Evolutionary conservation across 805 yeast species (phyloP).

Genomic region (Ogataea kodamae): DNA sequence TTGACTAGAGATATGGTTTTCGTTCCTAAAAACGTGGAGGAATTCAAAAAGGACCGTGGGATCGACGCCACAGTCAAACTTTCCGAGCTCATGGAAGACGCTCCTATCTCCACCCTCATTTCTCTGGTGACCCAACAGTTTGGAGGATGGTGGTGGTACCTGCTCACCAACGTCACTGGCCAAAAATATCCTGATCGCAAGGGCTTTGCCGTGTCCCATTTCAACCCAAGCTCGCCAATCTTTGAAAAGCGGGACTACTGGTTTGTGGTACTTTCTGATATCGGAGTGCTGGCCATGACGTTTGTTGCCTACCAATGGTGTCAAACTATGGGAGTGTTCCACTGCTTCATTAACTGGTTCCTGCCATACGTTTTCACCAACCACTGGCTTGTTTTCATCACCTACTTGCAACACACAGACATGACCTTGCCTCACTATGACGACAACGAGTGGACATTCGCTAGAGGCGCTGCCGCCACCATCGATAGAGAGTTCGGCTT

Average conservation of each 20-base stretch:
- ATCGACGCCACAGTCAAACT: constrained; percentile 28
- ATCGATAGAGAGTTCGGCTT: constrained; percentile 82
- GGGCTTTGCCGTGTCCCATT: constrained; percentile 57
- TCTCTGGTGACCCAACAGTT: constrained; percentile 63
- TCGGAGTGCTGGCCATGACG: constrained; percentile 59
- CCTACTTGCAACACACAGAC: constrained; percentile 82
- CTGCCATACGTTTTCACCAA: constrained; percentile 76
- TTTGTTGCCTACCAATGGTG: constrained; percentile 57
- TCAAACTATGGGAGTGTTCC: constrained; percentile 58
- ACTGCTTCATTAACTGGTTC: constrained; percentile 64
- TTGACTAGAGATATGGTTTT: constrained; percentile 80
- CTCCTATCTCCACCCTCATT: constrained; percentile 64
- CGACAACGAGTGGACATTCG: constrained; percentile 73
- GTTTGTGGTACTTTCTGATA: constrained; percentile 67
- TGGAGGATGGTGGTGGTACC: constrained; percentile 72
- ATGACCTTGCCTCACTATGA: constrained; percentile 78
- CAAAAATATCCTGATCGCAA: constrained; percentile 52
- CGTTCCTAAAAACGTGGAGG: constrained; percentile 66
- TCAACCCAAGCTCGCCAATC: constrained; percentile 67
- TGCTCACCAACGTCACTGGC: constrained; percentile 72
- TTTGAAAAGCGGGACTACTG: constrained; percentile 71
- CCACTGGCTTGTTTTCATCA: constrained; percentile 88
- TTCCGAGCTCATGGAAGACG: constrained; percentile 63
- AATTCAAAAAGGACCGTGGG: constrained; percentile 39
- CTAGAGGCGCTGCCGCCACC: constrained; percentile 88